Conservation (phyloP, 495 filamentous ascomycete genomes). For the Annulohypoxylon bovei region DNA sequence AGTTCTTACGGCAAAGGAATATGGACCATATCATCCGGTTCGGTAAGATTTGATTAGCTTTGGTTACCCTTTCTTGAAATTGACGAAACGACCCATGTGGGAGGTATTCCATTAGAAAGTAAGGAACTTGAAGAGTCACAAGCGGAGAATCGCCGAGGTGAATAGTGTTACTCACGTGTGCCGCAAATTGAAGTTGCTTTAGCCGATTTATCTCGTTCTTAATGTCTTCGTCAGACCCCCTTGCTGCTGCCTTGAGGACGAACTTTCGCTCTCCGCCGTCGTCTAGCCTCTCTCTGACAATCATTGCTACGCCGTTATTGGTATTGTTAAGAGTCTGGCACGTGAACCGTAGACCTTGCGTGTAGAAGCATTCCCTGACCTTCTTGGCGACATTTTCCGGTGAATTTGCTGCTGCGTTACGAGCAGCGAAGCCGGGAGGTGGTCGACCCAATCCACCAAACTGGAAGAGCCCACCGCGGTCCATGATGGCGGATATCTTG, state of each 20-base stretch:
- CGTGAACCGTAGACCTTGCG: background rate
- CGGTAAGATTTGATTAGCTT: background rate
- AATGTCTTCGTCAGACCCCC: background rate
- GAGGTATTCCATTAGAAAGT: background rate
- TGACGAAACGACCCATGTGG: background rate
- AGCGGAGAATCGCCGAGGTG: background rate
- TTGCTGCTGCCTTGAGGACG: background rate
- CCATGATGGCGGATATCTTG: background rate
- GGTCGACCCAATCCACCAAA: too few relatives aligned
- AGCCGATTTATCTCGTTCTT: background rate
- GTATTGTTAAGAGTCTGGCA: background rate
- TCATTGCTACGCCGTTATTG: background rate
- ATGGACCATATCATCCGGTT: slow-evolving; percentile 13
- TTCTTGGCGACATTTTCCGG: background rate
- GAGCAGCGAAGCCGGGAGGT: too few relatives aligned
- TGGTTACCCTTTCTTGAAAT: background rate
- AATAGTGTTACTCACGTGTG: background rate
- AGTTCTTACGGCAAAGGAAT: slow-evolving; percentile 5
- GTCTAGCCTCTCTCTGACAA: background rate
- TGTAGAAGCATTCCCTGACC: background rate
- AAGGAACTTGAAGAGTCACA: background rate
- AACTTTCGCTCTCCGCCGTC: background rate
- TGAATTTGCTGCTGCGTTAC: too few relatives aligned
- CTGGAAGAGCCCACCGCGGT: too few relatives aligned
- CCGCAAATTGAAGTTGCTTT: background rate